Evolutionary conservation across 345 rosid species (phyloP).

Genomic region (Carallia brachiata): DNA sequence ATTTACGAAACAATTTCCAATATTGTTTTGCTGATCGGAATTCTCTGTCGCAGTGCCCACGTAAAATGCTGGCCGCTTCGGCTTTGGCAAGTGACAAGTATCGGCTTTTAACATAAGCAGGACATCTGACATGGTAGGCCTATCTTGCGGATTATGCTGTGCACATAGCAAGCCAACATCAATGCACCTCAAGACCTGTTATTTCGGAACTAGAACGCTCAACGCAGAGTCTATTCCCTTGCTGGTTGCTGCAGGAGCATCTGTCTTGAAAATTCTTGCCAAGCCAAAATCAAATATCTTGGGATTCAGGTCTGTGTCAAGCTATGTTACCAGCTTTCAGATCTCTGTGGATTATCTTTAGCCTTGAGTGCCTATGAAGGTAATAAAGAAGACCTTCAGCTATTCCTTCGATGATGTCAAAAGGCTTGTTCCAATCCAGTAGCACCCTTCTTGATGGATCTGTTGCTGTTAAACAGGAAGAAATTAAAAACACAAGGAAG

Average conservation of each 20-base stretch:
- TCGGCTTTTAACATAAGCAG: conserved; percentile 7
- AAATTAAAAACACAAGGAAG: no score
- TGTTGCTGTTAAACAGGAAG: not conserved
- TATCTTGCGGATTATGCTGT: conserved; percentile 1
- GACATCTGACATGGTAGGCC: conserved; percentile 19
- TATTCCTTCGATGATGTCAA: conserved; percentile 13
- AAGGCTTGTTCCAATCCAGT: conserved; percentile 11
- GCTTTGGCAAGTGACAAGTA: not conserved
- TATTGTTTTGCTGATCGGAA: not conserved
- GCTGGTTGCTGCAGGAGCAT: not conserved
- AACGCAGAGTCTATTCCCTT: conserved; percentile 6
- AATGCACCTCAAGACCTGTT: conserved; percentile 16
- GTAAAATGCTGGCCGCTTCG: conserved; percentile 1
- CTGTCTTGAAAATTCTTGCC: conserved; percentile 17
- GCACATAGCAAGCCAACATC: conserved; percentile 13
- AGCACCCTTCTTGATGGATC: conserved; percentile 9
- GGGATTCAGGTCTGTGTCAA: conserved; percentile 19
- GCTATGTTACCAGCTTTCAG: conserved; percentile 22
- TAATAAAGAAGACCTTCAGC: conserved; percentile 12
- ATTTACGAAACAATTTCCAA: not conserved
- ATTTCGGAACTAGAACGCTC: not conserved
- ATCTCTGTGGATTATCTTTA: not conserved
- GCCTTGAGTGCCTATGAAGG: conserved; percentile 17
- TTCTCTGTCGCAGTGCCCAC: not conserved
- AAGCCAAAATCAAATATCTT: conserved; percentile 26